These are phyloP conservation scores for Oryza australiensis DNA, from an alignment of 176 grass and related monocot species.

Conservation along the genomic window DNA sequence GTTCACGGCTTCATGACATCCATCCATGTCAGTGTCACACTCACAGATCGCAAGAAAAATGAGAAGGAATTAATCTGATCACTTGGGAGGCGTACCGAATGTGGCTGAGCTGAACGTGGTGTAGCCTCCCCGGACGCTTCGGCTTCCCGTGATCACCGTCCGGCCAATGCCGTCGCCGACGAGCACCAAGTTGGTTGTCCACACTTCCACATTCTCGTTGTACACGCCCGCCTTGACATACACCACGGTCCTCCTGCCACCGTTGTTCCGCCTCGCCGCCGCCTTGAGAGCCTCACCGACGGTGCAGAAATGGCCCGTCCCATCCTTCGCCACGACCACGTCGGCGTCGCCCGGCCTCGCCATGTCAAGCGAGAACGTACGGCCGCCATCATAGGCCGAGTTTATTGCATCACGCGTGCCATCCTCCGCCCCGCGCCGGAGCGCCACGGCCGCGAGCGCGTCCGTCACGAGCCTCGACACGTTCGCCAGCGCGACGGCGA, in stretches of 20 bases:
- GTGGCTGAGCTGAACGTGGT: slow-evolving; percentile 41
- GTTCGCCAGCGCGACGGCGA: not conserved
- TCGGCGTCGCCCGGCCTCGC: slow-evolving; percentile 12
- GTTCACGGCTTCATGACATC: not conserved
- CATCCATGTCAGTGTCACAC: not conserved
- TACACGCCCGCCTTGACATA: slow-evolving; percentile 45
- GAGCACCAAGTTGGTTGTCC: slow-evolving; percentile 34
- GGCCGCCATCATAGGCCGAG: not conserved
- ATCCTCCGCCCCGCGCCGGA: not conserved
- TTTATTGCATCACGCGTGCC: not conserved
- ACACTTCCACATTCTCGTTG: slow-evolving; percentile 38
- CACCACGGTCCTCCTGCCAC: slow-evolving; percentile 22
- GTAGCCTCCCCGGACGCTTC: slow-evolving; percentile 26
- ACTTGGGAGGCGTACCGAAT: not conserved
- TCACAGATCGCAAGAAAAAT: not conserved
- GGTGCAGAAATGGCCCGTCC: slow-evolving; percentile 20
- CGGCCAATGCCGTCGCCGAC: slow-evolving; percentile 31
- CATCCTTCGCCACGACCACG: slow-evolving; percentile 36
- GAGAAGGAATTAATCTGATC: no score
- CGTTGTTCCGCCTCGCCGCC: not conserved
- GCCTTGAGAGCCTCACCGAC: slow-evolving; percentile 27
- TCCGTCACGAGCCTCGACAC: not conserved
- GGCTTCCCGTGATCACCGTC: slow-evolving; percentile 32
- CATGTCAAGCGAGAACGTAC: not conserved
- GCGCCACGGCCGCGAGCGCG: not conserved